A percentile compares a stretch with the other conserved stretches of the same genome.
phyloP scores from a whole-genome alignment of 495 filamentous ascomycete species.

The Neurospora cerealis region DNA sequence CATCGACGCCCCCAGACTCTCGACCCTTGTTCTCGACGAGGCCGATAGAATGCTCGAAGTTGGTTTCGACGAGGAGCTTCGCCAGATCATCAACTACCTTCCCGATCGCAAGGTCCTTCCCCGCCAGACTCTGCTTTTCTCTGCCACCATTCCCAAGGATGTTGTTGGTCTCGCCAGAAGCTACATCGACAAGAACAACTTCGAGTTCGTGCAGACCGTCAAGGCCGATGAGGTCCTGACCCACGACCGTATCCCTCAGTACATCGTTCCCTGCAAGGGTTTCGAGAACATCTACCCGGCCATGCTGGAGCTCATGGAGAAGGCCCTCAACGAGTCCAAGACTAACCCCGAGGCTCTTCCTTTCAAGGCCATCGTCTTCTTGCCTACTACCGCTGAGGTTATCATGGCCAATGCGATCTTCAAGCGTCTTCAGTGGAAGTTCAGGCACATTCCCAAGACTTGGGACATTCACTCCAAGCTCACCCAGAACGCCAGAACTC shows the following conservation, averaged over 20 bases:
- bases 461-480: constrained; percentile 74
- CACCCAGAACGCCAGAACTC: constrained; percentile 55
- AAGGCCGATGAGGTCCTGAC: constrained; percentile 70
- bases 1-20: constrained; percentile 63
- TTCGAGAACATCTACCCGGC: constrained; percentile 69
- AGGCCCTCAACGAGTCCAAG: constrained; percentile 33
- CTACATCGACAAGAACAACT: constrained; percentile 43
- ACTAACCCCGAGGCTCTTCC: constrained; percentile 37
- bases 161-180: constrained; percentile 67
- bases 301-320: constrained; percentile 61
- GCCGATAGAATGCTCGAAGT: constrained; percentile 86
- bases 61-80: constrained; percentile 75
- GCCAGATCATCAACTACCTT: constrained; percentile 54
- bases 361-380: constrained; percentile 93
- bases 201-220: constrained; percentile 78
- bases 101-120: constrained; percentile 49
- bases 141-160: constrained; percentile 78
- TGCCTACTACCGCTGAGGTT: constrained; percentile 66
- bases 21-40: constrained; percentile 84
- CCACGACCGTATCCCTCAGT: constrained; percentile 75
- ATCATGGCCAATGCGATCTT: constrained; percentile 53
- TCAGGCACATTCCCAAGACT: constrained; percentile 28
- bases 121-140: constrained; percentile 87
- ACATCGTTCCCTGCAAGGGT: constrained; percentile 50
- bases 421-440: constrained; percentile 32